Base-by-base conservation (phyloP, 257 asterid genomes). In the Solanum rostratum region DNA sequence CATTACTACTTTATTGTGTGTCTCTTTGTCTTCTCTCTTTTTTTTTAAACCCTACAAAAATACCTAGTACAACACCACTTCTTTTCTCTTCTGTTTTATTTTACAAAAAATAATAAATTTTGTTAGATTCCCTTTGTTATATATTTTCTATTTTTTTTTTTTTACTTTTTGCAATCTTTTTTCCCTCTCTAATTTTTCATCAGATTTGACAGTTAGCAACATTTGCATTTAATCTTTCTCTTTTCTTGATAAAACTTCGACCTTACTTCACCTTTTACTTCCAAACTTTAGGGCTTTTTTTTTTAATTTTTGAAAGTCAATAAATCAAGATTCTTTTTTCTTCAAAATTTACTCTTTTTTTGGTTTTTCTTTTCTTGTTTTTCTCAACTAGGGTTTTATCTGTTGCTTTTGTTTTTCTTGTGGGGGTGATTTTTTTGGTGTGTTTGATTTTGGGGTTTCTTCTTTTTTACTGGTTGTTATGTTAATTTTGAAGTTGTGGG, bases 331-430 rank as follows among this genome's bases (percentile, higher is more conserved):
- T 54, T 49, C 6, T 65, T 29, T 1, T 29, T 84, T 83, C 82
- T 66, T 76, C 39, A 63, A 33, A 65, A 22, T 50, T 68, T 33
- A 33, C 59, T 60, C 7, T 74, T 12, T 79, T 82, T 74, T 66
- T 50, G 19, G 85, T 14, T n/a, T 60, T 49, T 27, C 45, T 83
- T 41, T 50, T 15, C 69, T 24, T 37, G 49, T 80, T 87, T 69
- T 45, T 27, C 87, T 71, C 81, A 87, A 84, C 76, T 88, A 74
- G 87, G 85, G 88, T 84, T 89, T 87, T 84, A 63, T 79, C 82
- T 57, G 24, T 19, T 53, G n/a, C 43, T 37, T 81, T 50, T 60
- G 19, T 60, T 84, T 78, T 74, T 78, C 50, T 49, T 46, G 24
- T 54, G 62, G 84, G 59, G 46, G 84, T 53, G 37, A 85, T 10